A percentile compares a stretch with the other conserved stretches of the same genome.
phyloP scores from a whole-genome alignment of 2,329 filamentous ascomycete species.

The Paraconiothyrium brasiliense region DNA sequence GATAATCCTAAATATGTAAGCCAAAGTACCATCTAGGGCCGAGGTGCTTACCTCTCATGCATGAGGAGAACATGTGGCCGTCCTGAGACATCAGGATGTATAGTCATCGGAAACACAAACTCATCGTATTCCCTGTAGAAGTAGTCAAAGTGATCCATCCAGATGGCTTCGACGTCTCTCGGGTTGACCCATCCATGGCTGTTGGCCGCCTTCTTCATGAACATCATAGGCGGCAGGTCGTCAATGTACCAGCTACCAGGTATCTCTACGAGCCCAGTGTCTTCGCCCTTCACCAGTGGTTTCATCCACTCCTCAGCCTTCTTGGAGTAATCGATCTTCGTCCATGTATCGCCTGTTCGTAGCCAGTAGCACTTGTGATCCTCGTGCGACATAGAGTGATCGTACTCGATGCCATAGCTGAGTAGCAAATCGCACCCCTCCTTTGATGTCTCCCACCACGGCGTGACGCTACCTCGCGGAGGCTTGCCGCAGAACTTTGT shows the following conservation, averaged over 20 bases:
- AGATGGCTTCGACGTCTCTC: constrained; percentile 71
- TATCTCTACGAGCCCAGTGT: constrained; percentile 73
- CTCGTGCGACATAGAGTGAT: constrained; percentile 72
- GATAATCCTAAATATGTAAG: constrained; percentile 60
- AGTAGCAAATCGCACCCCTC: constrained; percentile 73
- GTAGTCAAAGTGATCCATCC: constrained; percentile 75
- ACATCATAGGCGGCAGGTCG: constrained; percentile 72
- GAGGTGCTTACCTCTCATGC: constrained; percentile 68
- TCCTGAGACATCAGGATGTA: constrained; percentile 73
- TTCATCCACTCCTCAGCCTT: constrained; percentile 73
- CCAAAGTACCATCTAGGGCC: background rate
- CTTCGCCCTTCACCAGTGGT: constrained; percentile 66
- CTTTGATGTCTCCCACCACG: constrained; percentile 77
- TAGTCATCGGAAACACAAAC: constrained; percentile 80
- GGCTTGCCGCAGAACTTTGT: constrained; percentile 76
- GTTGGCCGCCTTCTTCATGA: constrained; percentile 72
- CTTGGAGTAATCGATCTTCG: constrained; percentile 72
- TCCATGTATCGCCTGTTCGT: constrained; percentile 71
- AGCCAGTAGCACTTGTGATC: constrained; percentile 73
- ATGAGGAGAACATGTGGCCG: constrained; percentile 76
- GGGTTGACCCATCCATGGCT: constrained; percentile 69
- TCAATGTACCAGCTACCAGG: constrained; percentile 72
- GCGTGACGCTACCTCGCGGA: constrained; percentile 75
- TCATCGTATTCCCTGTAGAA: constrained; percentile 81
- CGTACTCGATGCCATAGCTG: constrained; percentile 74